Evolutionary conservation across 139 green algal genomes (phyloP).

Genomic region (Picochlorum sp.): DNA sequence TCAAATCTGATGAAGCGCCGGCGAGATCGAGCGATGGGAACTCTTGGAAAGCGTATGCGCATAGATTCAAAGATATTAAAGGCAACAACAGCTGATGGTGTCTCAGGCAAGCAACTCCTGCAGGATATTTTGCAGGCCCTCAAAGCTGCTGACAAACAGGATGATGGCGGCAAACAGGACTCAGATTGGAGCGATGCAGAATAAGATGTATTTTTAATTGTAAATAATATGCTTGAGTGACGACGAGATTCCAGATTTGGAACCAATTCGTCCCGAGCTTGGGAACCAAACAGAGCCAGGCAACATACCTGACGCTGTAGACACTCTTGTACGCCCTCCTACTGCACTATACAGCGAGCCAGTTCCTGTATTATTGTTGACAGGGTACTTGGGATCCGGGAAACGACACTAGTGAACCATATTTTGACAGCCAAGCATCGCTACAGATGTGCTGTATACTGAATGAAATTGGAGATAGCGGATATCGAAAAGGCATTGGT

Average conservation of each 20-base stretch:
- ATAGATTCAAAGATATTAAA: too few species aligned
- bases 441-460: constrained; percentile 69
- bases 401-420: constrained; percentile 86
- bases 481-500: constrained; percentile 79
- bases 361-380: constrained; percentile 60
- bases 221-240: not conserved
- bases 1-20: too few species aligned
- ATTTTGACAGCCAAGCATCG: constrained; percentile 76
- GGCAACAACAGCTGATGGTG: too few species aligned
- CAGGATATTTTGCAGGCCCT: too few species aligned
- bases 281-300: not conserved
- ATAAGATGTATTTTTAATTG: too few species aligned
- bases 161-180: too few species aligned
- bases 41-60: too few species aligned
- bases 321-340: not conserved
- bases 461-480: constrained; percentile 77
- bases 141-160: too few species aligned
- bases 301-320: not conserved
- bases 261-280: not conserved
- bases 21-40: too few species aligned
- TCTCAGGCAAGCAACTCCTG: too few species aligned
- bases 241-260: constrained; percentile 5
- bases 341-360: not conserved
- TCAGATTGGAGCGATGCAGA: too few species aligned
- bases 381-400: constrained; percentile 39